These are phyloP conservation scores for Cruciata laevipes DNA, from an alignment of 257 asterid species.

Conservation along the genomic window DNA sequence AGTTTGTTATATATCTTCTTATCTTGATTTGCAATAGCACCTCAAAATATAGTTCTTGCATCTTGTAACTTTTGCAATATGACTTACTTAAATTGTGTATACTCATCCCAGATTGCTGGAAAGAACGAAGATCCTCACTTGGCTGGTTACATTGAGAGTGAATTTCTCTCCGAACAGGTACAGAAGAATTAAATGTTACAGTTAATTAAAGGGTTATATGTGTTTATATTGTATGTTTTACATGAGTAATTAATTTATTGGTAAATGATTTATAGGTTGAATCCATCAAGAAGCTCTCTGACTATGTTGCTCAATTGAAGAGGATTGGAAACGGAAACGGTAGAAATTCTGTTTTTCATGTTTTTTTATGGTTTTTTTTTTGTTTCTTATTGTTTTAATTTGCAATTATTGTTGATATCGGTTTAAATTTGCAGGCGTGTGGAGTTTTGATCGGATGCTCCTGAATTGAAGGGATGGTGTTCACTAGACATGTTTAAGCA, in stretches of 20 bases:
- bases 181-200: no score
- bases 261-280: slow-evolving; percentile 38
- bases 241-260: not conserved
- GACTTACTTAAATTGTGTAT: no score
- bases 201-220: not conserved
- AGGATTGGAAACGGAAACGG: slow-evolving; percentile 90
- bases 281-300: slow-evolving; percentile 67
- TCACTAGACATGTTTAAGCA: not conserved
- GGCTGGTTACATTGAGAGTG: slow-evolving; percentile 65
- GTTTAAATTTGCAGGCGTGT: slow-evolving; percentile 23
- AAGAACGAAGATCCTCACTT: slow-evolving; percentile 51
- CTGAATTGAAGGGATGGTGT: slow-evolving; percentile 14
- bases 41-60: no score
- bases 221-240: no score
- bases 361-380: no score
- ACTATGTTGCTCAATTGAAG: slow-evolving; percentile 68
- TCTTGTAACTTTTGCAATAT: no score
- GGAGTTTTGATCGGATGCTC: slow-evolving; percentile 42
- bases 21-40: no score
- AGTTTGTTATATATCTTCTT: no score
- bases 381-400: no score
- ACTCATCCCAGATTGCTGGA: slow-evolving; percentile 73
- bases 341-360: slow-evolving; percentile 17
- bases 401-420: not conserved
- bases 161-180: slow-evolving; percentile 68